Percentiles rank a stretch among this genome's conserved stretches.
phyloP scores from a whole-genome alignment of 2,329 filamentous ascomycete species.

The Tetracladium maxilliforme region DNA sequence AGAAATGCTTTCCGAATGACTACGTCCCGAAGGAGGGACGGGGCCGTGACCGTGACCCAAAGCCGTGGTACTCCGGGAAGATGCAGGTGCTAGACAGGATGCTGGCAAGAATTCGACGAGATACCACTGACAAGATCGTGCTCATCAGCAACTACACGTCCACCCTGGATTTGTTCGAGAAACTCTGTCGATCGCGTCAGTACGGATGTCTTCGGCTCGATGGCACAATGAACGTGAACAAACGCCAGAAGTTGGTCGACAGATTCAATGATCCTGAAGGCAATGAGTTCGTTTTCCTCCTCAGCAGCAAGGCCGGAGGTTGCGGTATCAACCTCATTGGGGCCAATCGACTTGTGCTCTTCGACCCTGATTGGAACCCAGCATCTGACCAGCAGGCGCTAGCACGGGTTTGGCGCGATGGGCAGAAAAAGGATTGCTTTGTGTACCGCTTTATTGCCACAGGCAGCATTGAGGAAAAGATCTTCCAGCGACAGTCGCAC shows the following conservation, averaged over 20 bases:
- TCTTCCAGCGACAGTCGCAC: conserved; percentile 96
- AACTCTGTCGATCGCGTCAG: conserved; percentile 66
- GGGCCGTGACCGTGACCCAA: conserved; percentile 82
- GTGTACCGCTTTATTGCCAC: conserved; percentile 99
- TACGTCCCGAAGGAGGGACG: conserved; percentile 79
- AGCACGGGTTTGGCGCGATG: conserved; percentile 95
- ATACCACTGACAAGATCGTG: conserved; percentile 98
- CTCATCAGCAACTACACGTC: conserved; percentile 98
- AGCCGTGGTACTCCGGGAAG: conserved; percentile 93
- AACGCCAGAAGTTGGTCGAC: conserved; percentile 92
- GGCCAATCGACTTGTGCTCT: conserved; percentile 85
- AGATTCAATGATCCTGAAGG: conserved; percentile 92
- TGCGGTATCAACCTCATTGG: conserved; percentile 94
- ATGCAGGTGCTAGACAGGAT: conserved; percentile 98
- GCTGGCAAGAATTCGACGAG: conserved; percentile 86
- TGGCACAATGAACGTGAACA: conserved; percentile 95
- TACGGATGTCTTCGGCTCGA: conserved; percentile 86
- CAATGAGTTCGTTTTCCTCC: conserved; percentile 83
- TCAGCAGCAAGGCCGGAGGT: conserved; percentile 91
- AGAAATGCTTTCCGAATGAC: conserved; percentile 68
- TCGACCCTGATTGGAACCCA: conserved; percentile 97
- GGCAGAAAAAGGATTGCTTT: conserved; percentile 98
- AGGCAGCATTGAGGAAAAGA: conserved; percentile 96
- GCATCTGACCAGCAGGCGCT: conserved; percentile 95
- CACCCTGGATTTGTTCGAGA: conserved; percentile 88